Evolutionary conservation across 2,329 filamentous ascomycete species (phyloP).

Genomic region (Paracorniculantispora psalliotae): DNA sequence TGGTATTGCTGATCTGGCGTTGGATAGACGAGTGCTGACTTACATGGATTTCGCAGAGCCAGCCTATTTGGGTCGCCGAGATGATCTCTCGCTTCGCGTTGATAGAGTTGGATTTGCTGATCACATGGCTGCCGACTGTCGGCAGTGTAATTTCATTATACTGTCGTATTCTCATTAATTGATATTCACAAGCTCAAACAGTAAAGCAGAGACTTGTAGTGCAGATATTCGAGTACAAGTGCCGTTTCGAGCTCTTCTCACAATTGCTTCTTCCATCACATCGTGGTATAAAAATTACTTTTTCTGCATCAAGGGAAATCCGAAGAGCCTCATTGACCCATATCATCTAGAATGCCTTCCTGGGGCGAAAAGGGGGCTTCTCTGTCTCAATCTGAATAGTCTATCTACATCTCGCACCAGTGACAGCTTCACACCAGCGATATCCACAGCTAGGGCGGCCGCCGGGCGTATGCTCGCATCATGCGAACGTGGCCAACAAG

Average conservation of each 20-base stretch:
- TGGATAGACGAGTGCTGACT: background rate
- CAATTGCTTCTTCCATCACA: too few species aligned
- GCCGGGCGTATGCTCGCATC: background rate
- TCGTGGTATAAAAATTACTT: background rate
- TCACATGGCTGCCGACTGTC: background rate
- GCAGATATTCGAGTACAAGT: too few species aligned
- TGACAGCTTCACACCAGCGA: background rate
- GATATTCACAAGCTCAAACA: too few species aligned
- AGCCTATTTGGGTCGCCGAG: background rate
- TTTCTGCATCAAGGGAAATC: background rate
- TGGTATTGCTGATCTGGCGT: background rate
- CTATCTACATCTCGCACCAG: background rate
- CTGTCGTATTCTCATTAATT: too few species aligned
- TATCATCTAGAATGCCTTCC: background rate
- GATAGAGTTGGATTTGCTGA: background rate
- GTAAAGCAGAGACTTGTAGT: too few species aligned
- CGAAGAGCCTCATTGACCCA: background rate
- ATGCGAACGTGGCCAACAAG: background rate
- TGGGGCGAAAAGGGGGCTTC: background rate
- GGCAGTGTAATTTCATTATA: background rate
- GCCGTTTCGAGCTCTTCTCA: too few species aligned
- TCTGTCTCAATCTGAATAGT: background rate
- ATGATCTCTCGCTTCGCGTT: background rate
- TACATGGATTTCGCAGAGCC: background rate
- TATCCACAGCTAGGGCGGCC: background rate